Evolutionary conservation across 352 stramenopile genomes (phyloP).

Genomic region (Phytophthora agathidicida): DNA sequence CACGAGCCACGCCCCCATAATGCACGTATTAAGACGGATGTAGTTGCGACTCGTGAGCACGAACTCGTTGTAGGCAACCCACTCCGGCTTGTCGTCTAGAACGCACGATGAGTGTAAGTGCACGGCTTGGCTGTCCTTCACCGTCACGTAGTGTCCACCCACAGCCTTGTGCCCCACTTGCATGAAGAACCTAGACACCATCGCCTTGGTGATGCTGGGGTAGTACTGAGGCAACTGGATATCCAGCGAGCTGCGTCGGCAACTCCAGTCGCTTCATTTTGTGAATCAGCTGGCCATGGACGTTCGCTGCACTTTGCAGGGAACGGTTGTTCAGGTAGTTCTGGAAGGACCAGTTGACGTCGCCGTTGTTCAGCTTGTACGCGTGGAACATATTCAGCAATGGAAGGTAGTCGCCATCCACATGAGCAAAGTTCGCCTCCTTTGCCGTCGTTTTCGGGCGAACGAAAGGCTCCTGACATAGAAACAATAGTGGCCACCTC

Average conservation of each 20-base stretch:
- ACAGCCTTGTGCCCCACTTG: constrained; percentile 89
- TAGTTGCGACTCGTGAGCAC: constrained; percentile 98
- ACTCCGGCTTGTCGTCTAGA: constrained; percentile 95
- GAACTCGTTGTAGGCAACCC: constrained; percentile 99
- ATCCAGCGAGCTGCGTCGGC: constrained; percentile 61
- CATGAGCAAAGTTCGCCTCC: constrained; percentile 95
- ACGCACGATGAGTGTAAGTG: constrained; percentile 95
- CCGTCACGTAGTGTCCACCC: constrained; percentile 95
- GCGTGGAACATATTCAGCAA: constrained; percentile 97
- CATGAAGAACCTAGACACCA: constrained; percentile 98
- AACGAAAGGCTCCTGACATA: constrained; percentile 92
- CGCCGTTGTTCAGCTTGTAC: constrained; percentile 91
- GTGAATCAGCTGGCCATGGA: constrained; percentile 95
- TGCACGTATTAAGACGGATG: constrained; percentile 96
- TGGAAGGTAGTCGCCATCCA: constrained; percentile 96
- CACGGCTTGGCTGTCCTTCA: constrained; percentile 99
- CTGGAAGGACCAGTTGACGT: constrained; percentile 96
- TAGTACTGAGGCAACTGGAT: constrained; percentile 87
- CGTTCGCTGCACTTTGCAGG: constrained; percentile 92
- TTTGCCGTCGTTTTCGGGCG: constrained; percentile 95
- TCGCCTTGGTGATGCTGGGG: constrained; percentile 88
- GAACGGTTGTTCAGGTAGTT: constrained; percentile 97
- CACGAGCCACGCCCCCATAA: constrained; percentile 91
- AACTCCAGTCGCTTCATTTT: constrained; percentile 95
- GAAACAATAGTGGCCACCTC: constrained; percentile 97